These are phyloP conservation scores for Noccaea caerulescens DNA, from an alignment of 345 rosid species.

Conservation along the genomic window DNA sequence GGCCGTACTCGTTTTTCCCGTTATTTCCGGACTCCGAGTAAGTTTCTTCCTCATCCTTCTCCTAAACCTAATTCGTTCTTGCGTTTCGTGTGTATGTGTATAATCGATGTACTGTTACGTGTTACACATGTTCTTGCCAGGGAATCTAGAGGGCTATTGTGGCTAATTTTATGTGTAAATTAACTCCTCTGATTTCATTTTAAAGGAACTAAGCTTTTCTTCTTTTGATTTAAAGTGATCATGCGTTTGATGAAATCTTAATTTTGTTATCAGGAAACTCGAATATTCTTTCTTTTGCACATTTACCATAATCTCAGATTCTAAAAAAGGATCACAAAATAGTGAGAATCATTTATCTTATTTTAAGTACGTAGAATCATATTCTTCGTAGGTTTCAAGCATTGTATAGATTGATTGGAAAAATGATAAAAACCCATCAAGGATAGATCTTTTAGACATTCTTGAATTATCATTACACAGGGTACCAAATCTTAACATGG, in stretches of 20 bases:
- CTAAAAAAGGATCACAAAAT: constrained; percentile 1
- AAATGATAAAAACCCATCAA: constrained; percentile 14
- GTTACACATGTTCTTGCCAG: neutral
- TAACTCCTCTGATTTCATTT: too few relatives aligned
- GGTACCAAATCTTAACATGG: constrained; percentile 28
- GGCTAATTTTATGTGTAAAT: neutral
- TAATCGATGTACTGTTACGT: neutral
- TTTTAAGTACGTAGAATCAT: constrained; percentile 22
- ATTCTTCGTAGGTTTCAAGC: constrained; percentile 33
- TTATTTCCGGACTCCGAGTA: constrained; percentile 46
- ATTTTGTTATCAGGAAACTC: neutral
- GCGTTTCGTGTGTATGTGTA: neutral
- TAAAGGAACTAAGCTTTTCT: too few relatives aligned
- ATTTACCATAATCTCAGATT: constrained; percentile 14
- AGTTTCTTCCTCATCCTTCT: constrained; percentile 15
- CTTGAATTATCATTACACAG: constrained; percentile 14
- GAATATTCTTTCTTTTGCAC: constrained; percentile 7
- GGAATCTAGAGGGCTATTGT: neutral
- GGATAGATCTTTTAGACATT: neutral
- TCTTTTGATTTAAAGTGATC: neutral
- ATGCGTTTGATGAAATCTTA: neutral
- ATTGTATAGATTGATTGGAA: constrained; percentile 3
- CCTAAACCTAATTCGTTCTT: neutral
- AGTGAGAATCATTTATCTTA: constrained; percentile 13
- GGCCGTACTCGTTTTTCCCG: constrained; percentile 42